A percentile compares a stretch with the other conserved stretches of the same genome.
Evolutionary conservation across 2,329 filamentous ascomycete genomes (phyloP).

Genomic region (Neospermospora avenae): DNA sequence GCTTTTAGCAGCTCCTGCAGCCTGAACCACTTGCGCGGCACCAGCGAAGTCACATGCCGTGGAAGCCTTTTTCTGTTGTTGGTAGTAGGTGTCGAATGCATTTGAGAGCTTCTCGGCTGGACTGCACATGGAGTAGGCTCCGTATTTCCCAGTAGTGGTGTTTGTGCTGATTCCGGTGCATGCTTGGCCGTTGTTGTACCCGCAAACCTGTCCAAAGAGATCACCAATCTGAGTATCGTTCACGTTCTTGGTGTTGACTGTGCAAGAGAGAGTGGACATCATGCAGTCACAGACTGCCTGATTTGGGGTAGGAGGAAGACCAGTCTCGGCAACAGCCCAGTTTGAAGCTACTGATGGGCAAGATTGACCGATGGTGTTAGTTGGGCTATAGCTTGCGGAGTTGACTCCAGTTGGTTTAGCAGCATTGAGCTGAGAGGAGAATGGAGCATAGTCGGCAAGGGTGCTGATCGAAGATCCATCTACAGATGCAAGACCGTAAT

Average conservation of each 20-base stretch:
- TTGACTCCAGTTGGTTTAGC: constrained; percentile 54
- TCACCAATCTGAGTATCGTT: constrained; percentile 55
- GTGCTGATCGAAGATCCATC: constrained; percentile 56
- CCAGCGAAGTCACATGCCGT: constrained; percentile 70
- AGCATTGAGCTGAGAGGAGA: constrained; percentile 44
- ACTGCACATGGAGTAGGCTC: constrained; percentile 74
- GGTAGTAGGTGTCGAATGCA: constrained; percentile 64
- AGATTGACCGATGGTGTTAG: constrained; percentile 25
- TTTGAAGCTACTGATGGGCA: constrained; percentile 28
- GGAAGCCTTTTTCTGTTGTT: constrained; percentile 34
- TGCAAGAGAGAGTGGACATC: constrained; percentile 66
- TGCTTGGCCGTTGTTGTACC: constrained; percentile 44
- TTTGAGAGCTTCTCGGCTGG: constrained; percentile 67
- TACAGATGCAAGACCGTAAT: constrained; percentile 55
- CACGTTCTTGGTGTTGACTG: constrained; percentile 53
- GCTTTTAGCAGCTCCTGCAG: constrained; percentile 18
- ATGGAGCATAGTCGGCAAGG: constrained; percentile 62
- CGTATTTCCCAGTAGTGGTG: constrained; percentile 63
- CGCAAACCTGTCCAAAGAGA: constrained; percentile 55
- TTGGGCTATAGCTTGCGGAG: constrained; percentile 64
- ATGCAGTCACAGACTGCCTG: constrained; percentile 79
- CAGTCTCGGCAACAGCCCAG: constrained; percentile 45
- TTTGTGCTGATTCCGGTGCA: constrained; percentile 41
- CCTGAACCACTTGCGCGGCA: constrained; percentile 53
- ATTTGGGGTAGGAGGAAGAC: constrained; percentile 82